A percentile compares a stretch with the other conserved stretches of the same genome.
These are phyloP conservation scores for Puccinia horiana DNA, from an alignment of 1,284 basidiomycete genomes.

Conservation along the genomic window DNA sequence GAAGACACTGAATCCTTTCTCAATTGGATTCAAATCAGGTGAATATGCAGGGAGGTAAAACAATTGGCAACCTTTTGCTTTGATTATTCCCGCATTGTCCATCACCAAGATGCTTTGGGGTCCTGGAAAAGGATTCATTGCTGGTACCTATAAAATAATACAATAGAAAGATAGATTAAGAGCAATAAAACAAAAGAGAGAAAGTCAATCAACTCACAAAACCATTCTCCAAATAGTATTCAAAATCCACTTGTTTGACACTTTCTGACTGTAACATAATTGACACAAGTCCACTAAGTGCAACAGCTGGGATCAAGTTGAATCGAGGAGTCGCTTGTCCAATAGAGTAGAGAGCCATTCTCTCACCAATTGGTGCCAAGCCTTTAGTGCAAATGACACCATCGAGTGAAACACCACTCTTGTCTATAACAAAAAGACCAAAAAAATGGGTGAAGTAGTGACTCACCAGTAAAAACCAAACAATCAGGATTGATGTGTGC, in stretches of 20 bases:
- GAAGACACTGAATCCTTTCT: too few species aligned
- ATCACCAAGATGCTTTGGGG: background rate
- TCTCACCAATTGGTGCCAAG: too few species aligned
- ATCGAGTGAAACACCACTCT: too few species aligned
- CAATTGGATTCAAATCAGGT: background rate
- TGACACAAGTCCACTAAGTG: background rate
- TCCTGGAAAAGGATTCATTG: constrained; percentile 1
- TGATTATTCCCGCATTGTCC: background rate
- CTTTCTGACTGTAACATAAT: background rate
- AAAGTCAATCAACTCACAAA: background rate
- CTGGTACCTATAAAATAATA: background rate
- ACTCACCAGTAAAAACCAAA: constrained; percentile 4
- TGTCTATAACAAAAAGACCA: background rate
- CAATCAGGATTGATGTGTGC: background rate
- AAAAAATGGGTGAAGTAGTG: background rate
- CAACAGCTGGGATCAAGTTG: too few species aligned
- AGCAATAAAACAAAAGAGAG: background rate
- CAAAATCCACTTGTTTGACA: background rate
- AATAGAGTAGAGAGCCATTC: too few species aligned
- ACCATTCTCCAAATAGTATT: constrained; percentile 10
- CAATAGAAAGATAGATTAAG: background rate
- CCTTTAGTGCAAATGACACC: too few species aligned
- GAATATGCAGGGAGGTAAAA: background rate
- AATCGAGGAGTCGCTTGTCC: too few species aligned
- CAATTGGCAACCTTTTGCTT: background rate